Evolutionary conservation across 768 basidiomycete species (phyloP).

Genomic region (Panaeolus cyanescens): DNA sequence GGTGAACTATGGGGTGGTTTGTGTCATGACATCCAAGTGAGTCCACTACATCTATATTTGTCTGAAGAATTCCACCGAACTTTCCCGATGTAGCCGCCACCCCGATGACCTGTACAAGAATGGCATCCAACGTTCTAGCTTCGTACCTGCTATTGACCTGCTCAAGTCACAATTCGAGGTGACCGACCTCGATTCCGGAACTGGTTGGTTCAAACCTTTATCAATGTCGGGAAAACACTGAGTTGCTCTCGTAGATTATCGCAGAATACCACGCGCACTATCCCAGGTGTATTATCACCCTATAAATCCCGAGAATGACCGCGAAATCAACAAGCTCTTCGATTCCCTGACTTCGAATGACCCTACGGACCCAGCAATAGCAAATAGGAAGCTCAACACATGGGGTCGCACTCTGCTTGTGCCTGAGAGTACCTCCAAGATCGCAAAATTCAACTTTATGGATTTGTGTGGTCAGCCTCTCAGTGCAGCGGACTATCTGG

Average conservation of each 20-base stretch:
- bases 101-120: conserved; percentile 98
- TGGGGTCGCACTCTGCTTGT: conserved; percentile 88
- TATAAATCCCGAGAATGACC: conserved; percentile 58
- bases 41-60: conserved; percentile 27
- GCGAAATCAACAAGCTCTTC: conserved; percentile 87
- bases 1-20: conserved; percentile 86
- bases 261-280: conserved; percentile 89
- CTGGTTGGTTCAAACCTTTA: conserved; percentile 51
- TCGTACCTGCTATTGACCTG: conserved; percentile 92
- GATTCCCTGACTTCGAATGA: conserved; percentile 59
- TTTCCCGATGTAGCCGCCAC: conserved; percentile 68
- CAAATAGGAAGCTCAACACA: conserved; percentile 68
- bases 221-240: conserved; percentile 5
- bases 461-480: conserved; percentile 88
- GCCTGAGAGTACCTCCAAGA: conserved; percentile 75
- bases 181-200: conserved; percentile 93
- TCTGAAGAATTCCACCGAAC: conserved; percentile 2
- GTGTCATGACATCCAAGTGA: conserved; percentile 97
- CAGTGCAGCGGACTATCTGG: conserved; percentile 94
- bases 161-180: conserved; percentile 87
- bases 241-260: conserved; percentile 67
- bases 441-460: conserved; percentile 86
- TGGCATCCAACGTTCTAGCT: conserved; percentile 94
- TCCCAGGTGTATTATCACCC: conserved; percentile 94
- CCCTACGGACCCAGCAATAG: conserved; percentile 55